Conservation (phyloP, 805 yeast genomes). For the Priceomyces carsonii region DNA sequence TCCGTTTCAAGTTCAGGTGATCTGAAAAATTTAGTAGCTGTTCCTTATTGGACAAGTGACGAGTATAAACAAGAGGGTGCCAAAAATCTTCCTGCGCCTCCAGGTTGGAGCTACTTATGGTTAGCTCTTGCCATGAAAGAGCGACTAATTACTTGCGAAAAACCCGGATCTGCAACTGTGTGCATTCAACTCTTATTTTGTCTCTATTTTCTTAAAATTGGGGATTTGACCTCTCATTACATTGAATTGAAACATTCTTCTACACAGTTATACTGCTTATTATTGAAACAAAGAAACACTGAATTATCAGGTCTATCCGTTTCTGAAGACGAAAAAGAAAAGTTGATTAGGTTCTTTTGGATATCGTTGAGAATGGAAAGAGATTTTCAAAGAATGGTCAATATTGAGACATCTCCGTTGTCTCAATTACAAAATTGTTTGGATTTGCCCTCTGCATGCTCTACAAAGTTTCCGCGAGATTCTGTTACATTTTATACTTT, state of each 20-base stretch:
- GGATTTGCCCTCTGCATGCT: background rate
- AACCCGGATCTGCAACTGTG: conserved; percentile 1
- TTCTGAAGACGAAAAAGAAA: too few relatives aligned
- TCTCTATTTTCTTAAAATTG: conserved; percentile 2
- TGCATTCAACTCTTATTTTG: conserved; percentile 2
- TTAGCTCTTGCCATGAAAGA: conserved; percentile 1
- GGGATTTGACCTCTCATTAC: conserved; percentile 2
- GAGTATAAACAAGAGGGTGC: background rate
- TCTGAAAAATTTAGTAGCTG: too few relatives aligned
- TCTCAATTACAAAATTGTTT: too few relatives aligned
- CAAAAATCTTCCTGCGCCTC: background rate
- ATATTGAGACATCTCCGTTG: background rate
- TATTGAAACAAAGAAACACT: too few relatives aligned
- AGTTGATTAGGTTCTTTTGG: conserved; percentile 1
- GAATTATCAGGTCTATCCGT: too few relatives aligned
- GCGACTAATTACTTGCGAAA: background rate
- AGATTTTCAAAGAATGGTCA: conserved; percentile 1
- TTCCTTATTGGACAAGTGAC: conserved; percentile 1
- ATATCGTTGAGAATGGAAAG: background rate
- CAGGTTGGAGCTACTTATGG: conserved; percentile 3
- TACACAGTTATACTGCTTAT: too few relatives aligned
- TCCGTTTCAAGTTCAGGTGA: too few relatives aligned
- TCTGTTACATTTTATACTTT: background rate
- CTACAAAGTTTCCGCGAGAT: background rate
- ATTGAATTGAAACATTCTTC: conserved; percentile 2